Percentiles rank a stretch among this genome's conserved stretches.
These are phyloP conservation scores for Colletotrichum siamense DNA, from an alignment of 2,329 filamentous ascomycete genomes.

Conservation along the genomic window DNA sequence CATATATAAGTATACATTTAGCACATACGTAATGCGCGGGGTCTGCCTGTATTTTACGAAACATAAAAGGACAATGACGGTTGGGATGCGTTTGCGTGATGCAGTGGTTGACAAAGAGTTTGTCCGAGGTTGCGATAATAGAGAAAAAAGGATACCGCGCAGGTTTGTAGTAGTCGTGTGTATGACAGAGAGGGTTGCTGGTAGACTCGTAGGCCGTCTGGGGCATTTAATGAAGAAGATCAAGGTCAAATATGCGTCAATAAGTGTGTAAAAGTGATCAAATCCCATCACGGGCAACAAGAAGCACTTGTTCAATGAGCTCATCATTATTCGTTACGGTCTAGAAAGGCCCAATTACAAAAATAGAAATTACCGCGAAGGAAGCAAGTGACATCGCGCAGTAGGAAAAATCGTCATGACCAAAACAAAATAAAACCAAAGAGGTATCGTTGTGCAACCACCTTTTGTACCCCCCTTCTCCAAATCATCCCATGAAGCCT, in stretches of 20 bases:
- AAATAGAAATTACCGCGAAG: background rate
- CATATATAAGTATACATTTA: background rate
- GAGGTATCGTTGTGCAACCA: conserved; percentile 17
- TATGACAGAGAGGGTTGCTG: background rate
- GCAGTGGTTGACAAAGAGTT: background rate
- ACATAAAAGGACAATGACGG: background rate
- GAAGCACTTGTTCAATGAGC: background rate
- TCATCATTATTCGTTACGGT: conserved; percentile 1
- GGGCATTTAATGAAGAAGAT: background rate
- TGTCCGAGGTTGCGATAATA: background rate
- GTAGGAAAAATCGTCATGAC: background rate
- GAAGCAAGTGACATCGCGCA: background rate
- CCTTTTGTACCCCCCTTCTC: background rate
- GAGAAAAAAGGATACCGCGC: background rate
- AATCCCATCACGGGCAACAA: background rate
- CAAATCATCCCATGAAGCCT: background rate
- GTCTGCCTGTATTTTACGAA: background rate
- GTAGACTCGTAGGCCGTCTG: background rate
- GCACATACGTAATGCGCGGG: background rate
- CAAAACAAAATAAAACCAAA: background rate
- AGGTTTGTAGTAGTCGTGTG: background rate
- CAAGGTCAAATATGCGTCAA: background rate
- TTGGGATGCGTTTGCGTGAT: background rate
- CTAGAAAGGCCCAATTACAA: background rate
- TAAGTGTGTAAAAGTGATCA: background rate